Evolutionary conservation across 2,329 filamentous ascomycete species (phyloP).

Genomic region (Penicillium sp.): DNA sequence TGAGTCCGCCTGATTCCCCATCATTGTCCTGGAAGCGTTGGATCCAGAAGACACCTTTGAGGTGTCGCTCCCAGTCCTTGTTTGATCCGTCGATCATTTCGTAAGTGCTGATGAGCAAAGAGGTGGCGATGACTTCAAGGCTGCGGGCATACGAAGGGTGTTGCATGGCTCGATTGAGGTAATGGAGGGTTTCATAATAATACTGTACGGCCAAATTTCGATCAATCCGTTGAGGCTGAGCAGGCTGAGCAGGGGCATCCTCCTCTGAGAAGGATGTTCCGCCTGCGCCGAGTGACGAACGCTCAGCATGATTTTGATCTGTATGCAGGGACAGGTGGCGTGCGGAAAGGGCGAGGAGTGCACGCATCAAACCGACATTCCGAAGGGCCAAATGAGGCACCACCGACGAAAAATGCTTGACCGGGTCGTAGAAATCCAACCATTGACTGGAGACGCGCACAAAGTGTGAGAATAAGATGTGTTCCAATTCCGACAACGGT

Average conservation of each 20-base stretch:
- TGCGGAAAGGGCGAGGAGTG: conserved; percentile 17
- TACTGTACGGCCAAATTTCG: conserved; percentile 55
- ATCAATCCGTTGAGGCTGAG: conserved; percentile 31
- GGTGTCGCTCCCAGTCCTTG: conserved; percentile 64
- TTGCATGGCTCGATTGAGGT: conserved; percentile 63
- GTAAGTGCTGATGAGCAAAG: conserved; percentile 65
- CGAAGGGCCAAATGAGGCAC: conserved; percentile 18
- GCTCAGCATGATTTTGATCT: not conserved
- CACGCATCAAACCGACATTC: conserved; percentile 18
- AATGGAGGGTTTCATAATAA: conserved; percentile 67
- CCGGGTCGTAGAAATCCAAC: conserved; percentile 21
- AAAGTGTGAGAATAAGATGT: conserved; percentile 15
- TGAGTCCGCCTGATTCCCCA: conserved; percentile 61
- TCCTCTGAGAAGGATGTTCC: conserved; percentile 9
- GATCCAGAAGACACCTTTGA: conserved; percentile 70
- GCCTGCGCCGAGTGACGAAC: conserved; percentile 22
- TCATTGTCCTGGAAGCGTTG: conserved; percentile 65
- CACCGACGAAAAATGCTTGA: conserved; percentile 13
- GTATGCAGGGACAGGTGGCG: conserved; percentile 8
- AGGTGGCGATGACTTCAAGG: conserved; percentile 62
- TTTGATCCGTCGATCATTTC: conserved; percentile 67
- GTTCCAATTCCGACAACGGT: conserved; percentile 13
- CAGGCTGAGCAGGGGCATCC: too few species aligned
- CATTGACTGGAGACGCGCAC: conserved; percentile 19
- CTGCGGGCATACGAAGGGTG: conserved; percentile 63